These are phyloP conservation scores for Tagetes erecta DNA, from an alignment of 129 eudicot species.

Conservation along the genomic window DNA sequence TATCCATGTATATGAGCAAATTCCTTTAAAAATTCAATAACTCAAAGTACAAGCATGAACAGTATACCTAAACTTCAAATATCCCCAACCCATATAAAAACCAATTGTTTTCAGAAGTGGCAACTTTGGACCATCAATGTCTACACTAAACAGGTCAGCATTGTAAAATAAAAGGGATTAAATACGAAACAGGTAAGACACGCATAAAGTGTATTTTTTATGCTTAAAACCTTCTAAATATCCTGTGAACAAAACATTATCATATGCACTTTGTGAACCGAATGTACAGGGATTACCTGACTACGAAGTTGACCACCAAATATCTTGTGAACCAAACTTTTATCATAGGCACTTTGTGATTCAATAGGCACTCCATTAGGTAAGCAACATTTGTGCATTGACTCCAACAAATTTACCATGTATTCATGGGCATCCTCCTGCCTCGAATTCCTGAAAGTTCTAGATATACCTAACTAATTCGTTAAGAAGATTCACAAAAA, in stretches of 20 bases:
- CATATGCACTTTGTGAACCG: too few relatives aligned
- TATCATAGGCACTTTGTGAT: conserved; percentile 90
- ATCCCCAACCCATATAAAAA: neutral
- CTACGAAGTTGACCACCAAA: conserved; percentile 91
- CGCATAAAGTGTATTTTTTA: neutral
- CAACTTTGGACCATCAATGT: neutral
- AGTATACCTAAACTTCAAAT: neutral
- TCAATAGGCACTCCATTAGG: conserved; percentile 87
- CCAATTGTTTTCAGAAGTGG: neutral
- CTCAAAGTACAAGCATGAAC: neutral
- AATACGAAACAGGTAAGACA: neutral
- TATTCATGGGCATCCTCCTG: conserved; percentile 99
- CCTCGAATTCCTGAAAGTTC: conserved; percentile 82
- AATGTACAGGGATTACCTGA: conserved; percentile 49
- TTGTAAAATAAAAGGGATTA: neutral
- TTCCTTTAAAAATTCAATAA: neutral
- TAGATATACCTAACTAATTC: conserved; percentile 65
- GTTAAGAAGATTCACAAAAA: conserved; percentile 45
- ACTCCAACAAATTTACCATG: conserved; percentile 91
- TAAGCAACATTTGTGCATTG: conserved; percentile 97
- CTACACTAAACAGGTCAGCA: neutral
- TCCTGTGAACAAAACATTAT: too few relatives aligned
- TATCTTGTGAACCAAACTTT: conserved; percentile 90
- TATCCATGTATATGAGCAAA: neutral
- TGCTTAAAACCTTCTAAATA: neutral